These are phyloP conservation scores for Cladorrhinum sp. DNA, from an alignment of 2,329 filamentous ascomycete genomes.

Conservation along the genomic window DNA sequence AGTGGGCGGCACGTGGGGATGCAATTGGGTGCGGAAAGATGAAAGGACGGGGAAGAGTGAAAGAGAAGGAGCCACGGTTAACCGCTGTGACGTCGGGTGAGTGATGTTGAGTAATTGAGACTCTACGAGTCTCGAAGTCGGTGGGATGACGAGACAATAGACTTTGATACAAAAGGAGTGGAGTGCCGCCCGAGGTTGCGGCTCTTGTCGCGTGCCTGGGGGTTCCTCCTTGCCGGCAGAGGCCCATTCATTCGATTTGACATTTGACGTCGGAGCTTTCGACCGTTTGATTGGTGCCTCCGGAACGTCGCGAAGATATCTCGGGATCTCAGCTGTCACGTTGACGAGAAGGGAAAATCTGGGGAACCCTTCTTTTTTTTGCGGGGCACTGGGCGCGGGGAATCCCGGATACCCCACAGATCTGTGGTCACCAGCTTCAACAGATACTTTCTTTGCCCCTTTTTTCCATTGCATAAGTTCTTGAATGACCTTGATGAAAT, in stretches of 20 bases:
- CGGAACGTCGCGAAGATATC: conserved; percentile 24
- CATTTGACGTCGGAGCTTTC: conserved; percentile 21
- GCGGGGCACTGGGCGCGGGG: conserved; percentile 6
- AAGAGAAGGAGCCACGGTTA: not conserved
- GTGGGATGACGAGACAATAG: conserved; percentile 20
- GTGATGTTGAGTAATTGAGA: not conserved
- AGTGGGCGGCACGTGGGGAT: conserved; percentile 28
- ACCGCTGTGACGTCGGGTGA: not conserved
- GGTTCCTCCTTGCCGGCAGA: conserved; percentile 4
- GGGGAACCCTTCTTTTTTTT: not conserved
- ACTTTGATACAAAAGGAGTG: conserved; percentile 25
- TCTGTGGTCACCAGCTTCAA: not conserved
- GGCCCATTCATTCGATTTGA: not conserved
- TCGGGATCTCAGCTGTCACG: conserved; percentile 19
- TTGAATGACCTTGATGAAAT: not conserved
- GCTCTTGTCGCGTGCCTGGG: conserved; percentile 12
- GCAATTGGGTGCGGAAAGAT: conserved; percentile 4
- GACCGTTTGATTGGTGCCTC: conserved; percentile 24
- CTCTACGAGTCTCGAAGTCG: not conserved
- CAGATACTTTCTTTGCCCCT: not conserved
- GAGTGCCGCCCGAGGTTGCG: conserved; percentile 22
- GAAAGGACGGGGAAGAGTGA: conserved; percentile 9
- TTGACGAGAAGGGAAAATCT: not conserved
- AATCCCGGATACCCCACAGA: conserved; percentile 1
- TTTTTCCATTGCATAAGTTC: not conserved